A percentile compares a stretch with the other conserved stretches of the same genome.
These are phyloP conservation scores for Flaveria brownii DNA, from an alignment of 129 eudicot species.

Conservation along the genomic window DNA sequence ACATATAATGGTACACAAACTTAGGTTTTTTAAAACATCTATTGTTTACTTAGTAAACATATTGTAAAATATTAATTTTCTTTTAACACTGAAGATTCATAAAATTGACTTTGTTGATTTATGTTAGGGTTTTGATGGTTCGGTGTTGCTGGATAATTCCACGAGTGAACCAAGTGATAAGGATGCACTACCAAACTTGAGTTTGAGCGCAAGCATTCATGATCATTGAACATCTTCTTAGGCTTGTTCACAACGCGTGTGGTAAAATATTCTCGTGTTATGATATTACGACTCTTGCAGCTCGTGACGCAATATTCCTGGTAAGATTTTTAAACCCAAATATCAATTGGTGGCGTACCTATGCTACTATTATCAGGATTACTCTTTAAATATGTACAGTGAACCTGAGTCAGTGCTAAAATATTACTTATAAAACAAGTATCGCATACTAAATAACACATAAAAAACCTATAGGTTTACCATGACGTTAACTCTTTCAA, in stretches of 20 bases:
- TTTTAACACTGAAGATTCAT: not conserved
- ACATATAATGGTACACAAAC: no score
- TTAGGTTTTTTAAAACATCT: no score
- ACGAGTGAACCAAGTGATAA: conserved; percentile 63
- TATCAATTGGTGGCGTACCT: not conserved
- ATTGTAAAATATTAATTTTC: no score
- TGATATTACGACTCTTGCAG: conserved; percentile 53
- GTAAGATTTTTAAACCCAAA: conserved; percentile 25
- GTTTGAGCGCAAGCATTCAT: conserved; percentile 51
- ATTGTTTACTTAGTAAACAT: no score
- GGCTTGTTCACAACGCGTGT: conserved; percentile 43
- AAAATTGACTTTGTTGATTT: not conserved
- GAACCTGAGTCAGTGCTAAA: not conserved
- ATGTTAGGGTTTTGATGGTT: conserved; percentile 60
- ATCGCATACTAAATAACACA: no score
- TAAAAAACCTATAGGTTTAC: no score
- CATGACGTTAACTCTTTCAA: no score
- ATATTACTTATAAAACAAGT: no score
- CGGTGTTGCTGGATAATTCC: conserved; percentile 56
- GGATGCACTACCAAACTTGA: conserved; percentile 55
- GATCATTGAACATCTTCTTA: conserved; percentile 46
- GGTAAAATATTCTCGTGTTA: conserved; percentile 46
- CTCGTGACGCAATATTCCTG: conserved; percentile 53
- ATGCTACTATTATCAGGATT: not conserved
- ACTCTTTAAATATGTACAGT: not conserved